Conservation (phyloP, 2,329 filamentous ascomycete species). For the Paraphoma chrysanthemicola region DNA sequence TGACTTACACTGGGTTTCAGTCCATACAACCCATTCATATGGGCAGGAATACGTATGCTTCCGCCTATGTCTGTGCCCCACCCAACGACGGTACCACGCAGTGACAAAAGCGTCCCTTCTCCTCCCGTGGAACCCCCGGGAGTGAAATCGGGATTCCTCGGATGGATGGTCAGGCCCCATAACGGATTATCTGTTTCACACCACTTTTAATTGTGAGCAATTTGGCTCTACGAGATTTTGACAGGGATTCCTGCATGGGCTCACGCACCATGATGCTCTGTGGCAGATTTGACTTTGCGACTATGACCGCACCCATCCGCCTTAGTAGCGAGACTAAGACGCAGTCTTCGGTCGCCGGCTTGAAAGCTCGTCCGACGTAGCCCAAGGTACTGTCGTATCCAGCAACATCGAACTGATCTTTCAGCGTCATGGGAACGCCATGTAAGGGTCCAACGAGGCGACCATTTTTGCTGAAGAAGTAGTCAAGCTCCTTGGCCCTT, state of each 20-base stretch:
- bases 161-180: conserved; percentile 65
- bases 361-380: conserved; percentile 68
- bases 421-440: conserved; percentile 56
- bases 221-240: conserved; percentile 38
- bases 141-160: conserved; percentile 62
- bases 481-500: conserved; percentile 51
- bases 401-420: conserved; percentile 58
- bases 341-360: conserved; percentile 58
- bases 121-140: conserved; percentile 66
- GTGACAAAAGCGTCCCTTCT: conserved; percentile 63
- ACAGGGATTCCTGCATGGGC: background rate
- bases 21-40: conserved; percentile 65
- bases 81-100: conserved; percentile 62
- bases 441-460: conserved; percentile 56
- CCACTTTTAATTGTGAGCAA: conserved; percentile 57
- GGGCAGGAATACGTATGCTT: conserved; percentile 65
- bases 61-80: conserved; percentile 67
- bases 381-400: conserved; percentile 61
- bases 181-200: conserved; percentile 69
- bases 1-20: conserved; percentile 56
- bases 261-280: conserved; percentile 61
- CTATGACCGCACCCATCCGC: conserved; percentile 57
- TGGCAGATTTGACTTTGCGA: conserved; percentile 62
- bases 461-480: conserved; percentile 43
- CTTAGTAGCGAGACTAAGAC: conserved; percentile 65